Conservation (phyloP, 2,329 filamentous ascomycete species). For the Huntiella moniliformis region DNA sequence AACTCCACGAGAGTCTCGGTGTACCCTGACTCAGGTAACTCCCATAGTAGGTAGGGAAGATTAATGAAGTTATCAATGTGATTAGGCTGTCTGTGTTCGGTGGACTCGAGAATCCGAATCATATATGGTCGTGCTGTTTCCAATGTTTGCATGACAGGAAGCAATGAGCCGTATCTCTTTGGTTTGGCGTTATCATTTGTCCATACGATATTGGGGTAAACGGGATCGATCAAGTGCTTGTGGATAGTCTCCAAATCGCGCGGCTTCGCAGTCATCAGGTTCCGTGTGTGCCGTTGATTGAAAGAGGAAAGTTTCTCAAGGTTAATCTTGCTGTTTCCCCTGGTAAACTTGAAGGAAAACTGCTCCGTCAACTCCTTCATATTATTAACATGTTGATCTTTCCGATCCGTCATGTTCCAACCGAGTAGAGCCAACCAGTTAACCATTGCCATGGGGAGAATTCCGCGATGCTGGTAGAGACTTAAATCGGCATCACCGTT, state of each 20-base stretch:
- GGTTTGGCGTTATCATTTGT: not conserved
- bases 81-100: conserved; percentile 11
- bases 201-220: conserved; percentile 3
- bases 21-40: conserved; percentile 18
- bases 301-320: conserved; percentile 65
- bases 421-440: conserved; percentile 79
- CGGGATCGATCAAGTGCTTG: conserved; percentile 11
- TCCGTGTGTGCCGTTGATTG: conserved; percentile 44
- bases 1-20: not conserved
- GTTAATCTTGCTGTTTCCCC: conserved; percentile 70
- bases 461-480: conserved; percentile 28
- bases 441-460: conserved; percentile 32
- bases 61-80: conserved; percentile 14
- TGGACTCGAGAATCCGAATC: conserved; percentile 7
- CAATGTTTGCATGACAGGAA: not conserved
- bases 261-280: conserved; percentile 16
- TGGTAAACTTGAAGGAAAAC: conserved; percentile 78
- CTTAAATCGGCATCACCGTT: conserved; percentile 34
- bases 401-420: conserved; percentile 46
- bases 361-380: conserved; percentile 44
- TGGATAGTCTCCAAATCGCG: conserved; percentile 10
- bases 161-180: not conserved
- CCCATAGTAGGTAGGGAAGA: conserved; percentile 23
- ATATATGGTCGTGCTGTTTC: conserved; percentile 8
- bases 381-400: conserved; percentile 48